Percentiles rank a stretch among this genome's conserved stretches.
Evolutionary conservation across 2,329 filamentous ascomycete species (phyloP).

Genomic region (Penicillium rolfsii): DNA sequence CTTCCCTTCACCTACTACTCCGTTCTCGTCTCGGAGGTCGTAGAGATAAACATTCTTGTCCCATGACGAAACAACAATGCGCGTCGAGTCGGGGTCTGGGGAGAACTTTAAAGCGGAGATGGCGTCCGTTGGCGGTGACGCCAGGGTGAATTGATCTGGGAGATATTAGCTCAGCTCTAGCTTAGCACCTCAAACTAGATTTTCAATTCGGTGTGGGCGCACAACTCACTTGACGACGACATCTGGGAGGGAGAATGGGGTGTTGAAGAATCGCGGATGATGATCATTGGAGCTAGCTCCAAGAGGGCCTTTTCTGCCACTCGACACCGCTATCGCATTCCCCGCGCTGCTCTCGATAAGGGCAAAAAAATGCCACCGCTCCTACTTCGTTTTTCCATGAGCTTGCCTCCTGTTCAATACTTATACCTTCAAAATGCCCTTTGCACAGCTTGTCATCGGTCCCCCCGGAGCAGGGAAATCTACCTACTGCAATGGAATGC

Average conservation of each 20-base stretch:
- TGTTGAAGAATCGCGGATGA: slow-evolving; percentile 21
- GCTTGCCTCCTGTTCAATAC: slow-evolving; percentile 1
- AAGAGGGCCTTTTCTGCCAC: slow-evolving; percentile 39
- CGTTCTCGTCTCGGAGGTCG: slow-evolving; percentile 64
- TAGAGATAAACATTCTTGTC: slow-evolving; percentile 91
- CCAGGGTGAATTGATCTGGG: slow-evolving; percentile 75
- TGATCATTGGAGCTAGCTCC: slow-evolving; percentile 31
- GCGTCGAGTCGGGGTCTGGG: slow-evolving; percentile 70
- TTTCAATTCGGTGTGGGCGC: neutral
- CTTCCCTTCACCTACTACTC: slow-evolving; percentile 61
- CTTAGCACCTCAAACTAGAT: neutral
- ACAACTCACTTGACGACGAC: slow-evolving; percentile 50
- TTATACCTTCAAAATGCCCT: slow-evolving; percentile 51
- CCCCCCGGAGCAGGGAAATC: slow-evolving; percentile 95
- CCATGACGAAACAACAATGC: slow-evolving; percentile 91
- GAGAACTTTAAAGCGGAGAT: slow-evolving; percentile 88
- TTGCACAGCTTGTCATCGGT: slow-evolving; percentile 84
- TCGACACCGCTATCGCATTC: slow-evolving; percentile 34
- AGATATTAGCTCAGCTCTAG: slow-evolving; percentile 1
- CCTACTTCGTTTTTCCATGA: neutral
- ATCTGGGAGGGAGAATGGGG: slow-evolving; percentile 32
- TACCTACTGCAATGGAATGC: slow-evolving; percentile 98
- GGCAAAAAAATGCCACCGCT: slow-evolving; percentile 13
- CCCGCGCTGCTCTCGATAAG: slow-evolving; percentile 33
- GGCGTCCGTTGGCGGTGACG: slow-evolving; percentile 80